phyloP scores from a whole-genome alignment of 495 filamentous ascomycete genomes.

The Annulohypoxylon moriforme region DNA sequence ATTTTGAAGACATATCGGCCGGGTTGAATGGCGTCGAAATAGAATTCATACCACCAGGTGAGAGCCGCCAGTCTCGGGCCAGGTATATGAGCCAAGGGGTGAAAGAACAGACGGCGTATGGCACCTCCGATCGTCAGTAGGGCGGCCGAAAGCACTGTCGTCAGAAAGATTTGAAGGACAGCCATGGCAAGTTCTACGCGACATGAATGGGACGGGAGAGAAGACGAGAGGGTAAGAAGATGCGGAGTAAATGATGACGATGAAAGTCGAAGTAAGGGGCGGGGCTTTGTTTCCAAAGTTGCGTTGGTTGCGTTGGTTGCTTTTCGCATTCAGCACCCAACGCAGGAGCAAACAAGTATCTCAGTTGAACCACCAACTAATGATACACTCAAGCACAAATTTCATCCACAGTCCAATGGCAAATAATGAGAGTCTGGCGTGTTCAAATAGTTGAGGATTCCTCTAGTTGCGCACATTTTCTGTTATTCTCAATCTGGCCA shows the following conservation, averaged over 20 bases:
- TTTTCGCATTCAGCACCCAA: no score
- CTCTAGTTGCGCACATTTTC: no score
- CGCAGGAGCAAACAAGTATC: no score
- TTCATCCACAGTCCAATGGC: no score
- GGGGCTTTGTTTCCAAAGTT: background rate
- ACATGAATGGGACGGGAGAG: conserved; percentile 36
- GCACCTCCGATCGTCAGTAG: conserved; percentile 31
- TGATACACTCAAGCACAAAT: no score
- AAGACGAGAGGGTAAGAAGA: conserved; percentile 28
- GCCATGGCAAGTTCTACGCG: conserved; percentile 39
- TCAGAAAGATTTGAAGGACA: conserved; percentile 41
- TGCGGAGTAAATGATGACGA: background rate
- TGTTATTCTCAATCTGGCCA: no score
- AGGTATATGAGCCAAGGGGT: conserved; percentile 57
- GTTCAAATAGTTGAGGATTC: no score
- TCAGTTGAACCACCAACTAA: no score
- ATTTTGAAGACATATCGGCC: conserved; percentile 58
- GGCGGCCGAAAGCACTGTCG: conserved; percentile 34
- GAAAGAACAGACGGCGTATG: conserved; percentile 52
- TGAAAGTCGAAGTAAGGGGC: background rate
- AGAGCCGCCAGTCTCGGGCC: conserved; percentile 61
- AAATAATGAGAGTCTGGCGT: no score
- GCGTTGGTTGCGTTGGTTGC: background rate
- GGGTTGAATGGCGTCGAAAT: conserved; percentile 57
- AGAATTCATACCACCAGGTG: conserved; percentile 60